Percentiles rank a stretch among this genome's conserved stretches.
Conservation (phyloP, 1,284 basidiomycete genomes). For the Pseudozyma thailandica region DNA sequence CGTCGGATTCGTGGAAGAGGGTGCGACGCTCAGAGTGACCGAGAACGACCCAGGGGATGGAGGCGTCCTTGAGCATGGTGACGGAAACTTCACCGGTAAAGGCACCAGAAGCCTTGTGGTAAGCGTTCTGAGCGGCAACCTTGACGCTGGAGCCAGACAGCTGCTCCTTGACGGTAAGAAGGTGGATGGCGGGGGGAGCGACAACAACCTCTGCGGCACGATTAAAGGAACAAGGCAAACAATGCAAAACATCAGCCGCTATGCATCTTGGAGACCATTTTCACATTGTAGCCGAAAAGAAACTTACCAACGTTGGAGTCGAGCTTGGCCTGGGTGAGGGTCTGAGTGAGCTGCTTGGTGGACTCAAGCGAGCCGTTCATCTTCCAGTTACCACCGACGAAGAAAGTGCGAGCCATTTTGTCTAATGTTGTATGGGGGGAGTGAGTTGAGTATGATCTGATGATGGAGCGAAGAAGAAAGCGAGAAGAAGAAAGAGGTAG, state of each 20-base stretch:
- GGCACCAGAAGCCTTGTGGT: slow-evolving; percentile 85
- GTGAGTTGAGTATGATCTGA: slow-evolving; percentile 9
- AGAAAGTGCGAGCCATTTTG: slow-evolving; percentile 62
- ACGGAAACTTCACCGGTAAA: slow-evolving; percentile 77
- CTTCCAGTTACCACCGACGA: slow-evolving; percentile 67
- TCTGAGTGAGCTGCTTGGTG: slow-evolving; percentile 60
- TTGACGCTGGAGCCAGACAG: slow-evolving; percentile 47
- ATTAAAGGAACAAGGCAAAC: background rate
- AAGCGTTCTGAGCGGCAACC: slow-evolving; percentile 91
- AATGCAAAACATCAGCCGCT: background rate
- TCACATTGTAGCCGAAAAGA: background rate
- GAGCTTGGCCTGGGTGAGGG: slow-evolving; percentile 59
- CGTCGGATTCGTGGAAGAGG: slow-evolving; percentile 88
- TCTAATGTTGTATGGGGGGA: background rate
- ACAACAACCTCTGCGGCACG: slow-evolving; percentile 60
- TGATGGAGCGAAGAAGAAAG: slow-evolving; percentile 8
- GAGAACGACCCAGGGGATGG: slow-evolving; percentile 90
- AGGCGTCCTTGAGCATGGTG: slow-evolving; percentile 82
- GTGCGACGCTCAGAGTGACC: slow-evolving; percentile 98
- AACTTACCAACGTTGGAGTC: slow-evolving; percentile 59
- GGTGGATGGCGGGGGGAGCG: slow-evolving; percentile 65
- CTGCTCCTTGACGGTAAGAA: slow-evolving; percentile 59
- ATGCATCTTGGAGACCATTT: background rate
- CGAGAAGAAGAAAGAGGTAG: background rate
- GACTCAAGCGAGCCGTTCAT: slow-evolving; percentile 68